A percentile compares a stretch with the other conserved stretches of the same genome.
Conservation (phyloP, 371 early-diverging fungal species). For the Massospora cicadina region DNA sequence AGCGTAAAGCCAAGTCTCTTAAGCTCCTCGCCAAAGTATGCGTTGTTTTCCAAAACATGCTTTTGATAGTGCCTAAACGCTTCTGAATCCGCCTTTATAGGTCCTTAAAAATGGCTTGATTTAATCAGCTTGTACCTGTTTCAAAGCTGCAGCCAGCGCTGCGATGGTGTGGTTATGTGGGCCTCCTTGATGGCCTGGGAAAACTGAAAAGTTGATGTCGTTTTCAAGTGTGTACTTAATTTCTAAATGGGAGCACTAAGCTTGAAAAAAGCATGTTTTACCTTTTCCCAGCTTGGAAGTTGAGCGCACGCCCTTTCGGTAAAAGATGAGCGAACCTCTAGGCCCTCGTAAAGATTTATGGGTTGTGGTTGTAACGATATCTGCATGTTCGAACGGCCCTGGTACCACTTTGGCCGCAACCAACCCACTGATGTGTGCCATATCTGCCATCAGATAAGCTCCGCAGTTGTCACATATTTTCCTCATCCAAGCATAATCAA, state of each 20-base stretch:
- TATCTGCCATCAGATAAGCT: slow-evolving; percentile 94
- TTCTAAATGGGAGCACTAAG: slow-evolving; percentile 17
- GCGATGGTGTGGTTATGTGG: slow-evolving; percentile 99
- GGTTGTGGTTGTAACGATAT: slow-evolving; percentile 98
- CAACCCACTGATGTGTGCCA: slow-evolving; percentile 92
- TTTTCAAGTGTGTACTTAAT: slow-evolving; percentile 75
- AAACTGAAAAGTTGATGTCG: slow-evolving; percentile 92
- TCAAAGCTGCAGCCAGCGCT: slow-evolving; percentile 91
- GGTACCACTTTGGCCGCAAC: slow-evolving; percentile 78
- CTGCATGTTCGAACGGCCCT: slow-evolving; percentile 88
- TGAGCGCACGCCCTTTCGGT: slow-evolving; percentile 72
- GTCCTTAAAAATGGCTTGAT: background rate
- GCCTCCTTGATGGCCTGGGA: slow-evolving; percentile 98
- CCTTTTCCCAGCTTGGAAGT: slow-evolving; percentile 71
- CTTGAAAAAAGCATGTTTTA: slow-evolving; percentile 13
- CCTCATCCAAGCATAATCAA: slow-evolving; percentile 89
- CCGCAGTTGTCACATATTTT: slow-evolving; percentile 68
- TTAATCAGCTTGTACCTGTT: slow-evolving; percentile 38
- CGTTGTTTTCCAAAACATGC: slow-evolving; percentile 78
- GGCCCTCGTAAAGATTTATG: slow-evolving; percentile 99
- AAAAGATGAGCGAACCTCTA: slow-evolving; percentile 96
- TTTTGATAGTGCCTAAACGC: slow-evolving; percentile 81
- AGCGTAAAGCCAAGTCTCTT: slow-evolving; percentile 54
- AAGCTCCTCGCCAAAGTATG: slow-evolving; percentile 70
- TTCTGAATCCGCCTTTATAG: slow-evolving; percentile 34